Evolutionary conservation across 176 grass and related monocot species (phyloP).

Genomic region (Thinopyrum elongatum): DNA sequence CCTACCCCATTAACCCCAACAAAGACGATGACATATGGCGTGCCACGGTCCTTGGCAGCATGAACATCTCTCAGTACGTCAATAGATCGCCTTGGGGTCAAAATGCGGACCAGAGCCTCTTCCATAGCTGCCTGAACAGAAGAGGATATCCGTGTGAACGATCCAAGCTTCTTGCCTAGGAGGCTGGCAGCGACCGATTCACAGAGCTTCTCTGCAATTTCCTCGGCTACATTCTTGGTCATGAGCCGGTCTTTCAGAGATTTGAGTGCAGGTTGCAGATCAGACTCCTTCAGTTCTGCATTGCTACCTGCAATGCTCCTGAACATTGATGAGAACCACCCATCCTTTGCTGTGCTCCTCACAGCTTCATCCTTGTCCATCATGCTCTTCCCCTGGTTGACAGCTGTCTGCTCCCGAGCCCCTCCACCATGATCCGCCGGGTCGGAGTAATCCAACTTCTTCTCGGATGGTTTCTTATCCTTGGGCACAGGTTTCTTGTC

Average conservation of each 20-base stretch:
- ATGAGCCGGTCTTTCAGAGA: background rate
- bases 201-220: slow-evolving; percentile 69
- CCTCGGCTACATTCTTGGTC: slow-evolving; percentile 42
- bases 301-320: background rate
- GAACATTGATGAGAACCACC: slow-evolving; percentile 68
- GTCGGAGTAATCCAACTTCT: slow-evolving; percentile 57
- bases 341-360: slow-evolving; percentile 55
- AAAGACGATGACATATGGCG: background rate
- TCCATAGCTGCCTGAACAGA: slow-evolving; percentile 41
- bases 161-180: slow-evolving; percentile 43
- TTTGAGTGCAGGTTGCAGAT: background rate
- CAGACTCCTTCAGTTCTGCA: background rate
- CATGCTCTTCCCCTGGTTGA: slow-evolving; percentile 55
- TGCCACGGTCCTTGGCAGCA: background rate
- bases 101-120: background rate
- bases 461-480: background rate
- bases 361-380: slow-evolving; percentile 66
- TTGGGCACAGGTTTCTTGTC: background rate
- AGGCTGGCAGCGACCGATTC: slow-evolving; percentile 40
- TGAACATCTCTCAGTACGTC: background rate
- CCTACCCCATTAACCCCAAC: slow-evolving; percentile 7
- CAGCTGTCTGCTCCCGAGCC: slow-evolving; percentile 18
- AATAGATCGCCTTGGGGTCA: background rate
- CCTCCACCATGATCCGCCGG: slow-evolving; percentile 35
- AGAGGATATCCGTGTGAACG: slow-evolving; percentile 61